Conservation (phyloP, 2,329 filamentous ascomycete genomes). For the Madurella fahalii region DNA sequence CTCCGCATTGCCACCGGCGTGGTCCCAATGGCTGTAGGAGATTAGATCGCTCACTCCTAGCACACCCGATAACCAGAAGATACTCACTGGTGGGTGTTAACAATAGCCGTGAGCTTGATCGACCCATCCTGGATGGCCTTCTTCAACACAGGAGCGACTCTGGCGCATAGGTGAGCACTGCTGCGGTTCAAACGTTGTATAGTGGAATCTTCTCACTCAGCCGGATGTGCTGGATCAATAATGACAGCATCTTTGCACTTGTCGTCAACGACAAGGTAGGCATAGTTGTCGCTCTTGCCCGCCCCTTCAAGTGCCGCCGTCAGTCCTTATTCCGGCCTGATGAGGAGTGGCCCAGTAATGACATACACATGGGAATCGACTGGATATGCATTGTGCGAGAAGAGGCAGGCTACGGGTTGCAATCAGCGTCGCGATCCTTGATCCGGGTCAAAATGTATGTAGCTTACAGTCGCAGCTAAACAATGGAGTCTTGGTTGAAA, state of each 20-base stretch:
- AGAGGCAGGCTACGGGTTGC: conserved; percentile 19
- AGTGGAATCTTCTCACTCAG: conserved; percentile 54
- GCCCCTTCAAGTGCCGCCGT: conserved; percentile 54
- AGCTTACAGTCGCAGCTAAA: conserved; percentile 7
- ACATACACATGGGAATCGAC: conserved; percentile 83
- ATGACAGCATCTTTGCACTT: conserved; percentile 74
- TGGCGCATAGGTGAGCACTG: conserved; percentile 27
- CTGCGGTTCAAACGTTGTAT: neutral
- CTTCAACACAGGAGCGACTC: conserved; percentile 63
- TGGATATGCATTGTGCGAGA: conserved; percentile 73
- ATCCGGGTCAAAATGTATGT: neutral
- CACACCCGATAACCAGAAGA: neutral
- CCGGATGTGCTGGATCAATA: conserved; percentile 74
- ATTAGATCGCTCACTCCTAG: neutral
- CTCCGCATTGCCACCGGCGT: conserved; percentile 85
- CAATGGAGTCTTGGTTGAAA: conserved; percentile 1
- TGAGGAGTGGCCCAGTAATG: neutral
- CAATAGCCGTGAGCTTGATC: conserved; percentile 81
- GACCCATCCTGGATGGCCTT: conserved; percentile 65
- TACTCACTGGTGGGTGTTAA: conserved; percentile 96
- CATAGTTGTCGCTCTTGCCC: conserved; percentile 77
- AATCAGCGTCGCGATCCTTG: neutral
- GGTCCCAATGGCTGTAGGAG: conserved; percentile 74
- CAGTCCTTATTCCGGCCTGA: neutral
- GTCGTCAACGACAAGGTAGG: conserved; percentile 75